Conservation (phyloP, 177 flowering plant species). For the Vitis hybrid region DNA sequence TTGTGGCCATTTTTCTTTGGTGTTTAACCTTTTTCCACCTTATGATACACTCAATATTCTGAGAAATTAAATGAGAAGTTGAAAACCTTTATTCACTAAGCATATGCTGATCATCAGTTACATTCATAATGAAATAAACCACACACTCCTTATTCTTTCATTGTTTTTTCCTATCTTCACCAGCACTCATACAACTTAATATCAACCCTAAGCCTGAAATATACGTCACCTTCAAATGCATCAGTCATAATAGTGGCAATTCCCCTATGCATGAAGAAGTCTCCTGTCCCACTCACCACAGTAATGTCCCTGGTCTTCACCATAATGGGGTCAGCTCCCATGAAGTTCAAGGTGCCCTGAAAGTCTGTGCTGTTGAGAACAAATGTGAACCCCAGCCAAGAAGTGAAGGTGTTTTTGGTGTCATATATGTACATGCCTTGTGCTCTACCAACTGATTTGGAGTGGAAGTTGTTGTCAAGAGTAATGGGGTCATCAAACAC, state of each 20-base stretch:
- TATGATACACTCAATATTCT: too few relatives aligned
- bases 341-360: conserved; percentile 54
- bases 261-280: conserved; percentile 78
- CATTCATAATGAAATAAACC: too few relatives aligned
- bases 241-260: conserved; percentile 59
- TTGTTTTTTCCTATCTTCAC: conserved; percentile 1
- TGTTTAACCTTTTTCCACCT: too few relatives aligned
- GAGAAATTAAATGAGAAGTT: too few relatives aligned
- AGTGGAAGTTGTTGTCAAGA: conserved; percentile 56
- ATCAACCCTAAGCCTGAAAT: conserved; percentile 60
- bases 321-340: conserved; percentile 64
- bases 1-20: too few relatives aligned
- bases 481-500: conserved; percentile 82
- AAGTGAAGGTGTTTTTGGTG: conserved; percentile 34
- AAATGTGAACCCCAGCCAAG: conserved; percentile 63
- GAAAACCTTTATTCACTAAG: too few relatives aligned
- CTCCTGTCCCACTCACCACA: conserved; percentile 77
- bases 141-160: too few relatives aligned
- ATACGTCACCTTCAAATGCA: conserved; percentile 54
- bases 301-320: conserved; percentile 63
- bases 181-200: conserved; percentile 71
- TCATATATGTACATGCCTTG: conserved; percentile 73
- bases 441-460: conserved; percentile 60
- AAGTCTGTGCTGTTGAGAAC: conserved; percentile 46
- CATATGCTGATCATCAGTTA: too few relatives aligned